Percentiles rank a stretch among this genome's conserved stretches.
phyloP scores from a whole-genome alignment of 1,284 basidiomycete species.

The Rhodofomes roseus region DNA sequence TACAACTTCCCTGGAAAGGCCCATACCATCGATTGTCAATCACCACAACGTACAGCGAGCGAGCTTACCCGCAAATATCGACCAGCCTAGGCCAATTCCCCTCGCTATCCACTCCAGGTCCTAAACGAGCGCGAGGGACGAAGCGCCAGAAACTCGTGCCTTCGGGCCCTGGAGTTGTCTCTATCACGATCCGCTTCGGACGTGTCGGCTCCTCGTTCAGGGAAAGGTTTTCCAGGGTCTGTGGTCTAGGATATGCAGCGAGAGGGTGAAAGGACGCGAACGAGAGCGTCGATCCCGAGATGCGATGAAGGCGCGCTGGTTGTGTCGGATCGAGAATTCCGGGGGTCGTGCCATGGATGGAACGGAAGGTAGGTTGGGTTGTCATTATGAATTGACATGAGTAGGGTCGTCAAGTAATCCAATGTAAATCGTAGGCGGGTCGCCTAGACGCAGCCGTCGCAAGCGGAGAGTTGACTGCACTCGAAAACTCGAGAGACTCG shows the following conservation, averaged over 20 bases:
- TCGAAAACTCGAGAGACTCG: background rate
- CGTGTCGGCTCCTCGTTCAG: constrained; percentile 45
- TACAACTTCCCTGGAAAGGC: constrained; percentile 40
- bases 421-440: too few relatives aligned
- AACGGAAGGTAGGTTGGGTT: constrained; percentile 2
- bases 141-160: constrained; percentile 65
- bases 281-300: constrained; percentile 47
- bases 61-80: constrained; percentile 62
- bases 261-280: constrained; percentile 70
- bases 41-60: background rate
- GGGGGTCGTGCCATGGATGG: constrained; percentile 34
- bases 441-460: background rate
- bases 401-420: background rate
- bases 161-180: constrained; percentile 41
- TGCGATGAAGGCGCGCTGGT: constrained; percentile 50
- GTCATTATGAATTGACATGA: background rate
- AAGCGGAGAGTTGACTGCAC: background rate
- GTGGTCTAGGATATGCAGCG: constrained; percentile 46
- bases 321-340: constrained; percentile 62
- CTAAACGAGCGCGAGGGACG: constrained; percentile 61
- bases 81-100: constrained; percentile 66
- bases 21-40: background rate
- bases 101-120: constrained; percentile 55
- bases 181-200: constrained; percentile 68
- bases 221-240: constrained; percentile 34